Evolutionary conservation across 352 stramenopile species (phyloP), one percentile per base, ranked within the genome.

Genomic region (Pythium insidiosum): DNA sequence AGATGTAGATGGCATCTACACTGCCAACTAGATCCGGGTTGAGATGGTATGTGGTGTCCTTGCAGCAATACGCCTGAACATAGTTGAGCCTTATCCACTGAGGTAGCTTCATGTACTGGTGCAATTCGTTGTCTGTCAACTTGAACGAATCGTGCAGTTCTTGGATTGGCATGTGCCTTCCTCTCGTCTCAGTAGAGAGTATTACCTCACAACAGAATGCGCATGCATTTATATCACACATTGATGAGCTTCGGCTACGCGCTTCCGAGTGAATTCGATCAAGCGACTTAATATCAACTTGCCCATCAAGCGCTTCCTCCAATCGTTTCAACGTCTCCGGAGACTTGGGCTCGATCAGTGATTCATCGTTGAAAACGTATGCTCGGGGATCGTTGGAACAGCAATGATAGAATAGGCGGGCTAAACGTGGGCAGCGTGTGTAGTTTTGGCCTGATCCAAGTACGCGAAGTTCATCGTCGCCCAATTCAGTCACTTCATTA

Each of bases 291-390:
- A 15, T 15, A 33, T 33, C 28, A 33, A 33, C 9, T 9, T 9
- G 28, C 15, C 28, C 15, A 13, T 33, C 28, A 15, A 33, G 28
- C 9, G 28, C 28, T 9, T 33, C 15, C 9, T 9, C 9, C 28
- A 33, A 33, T 13, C 28, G 28, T 33, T 33, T 9, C 28, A 33
- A 15, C 9, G 28, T 15, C 15, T 33, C 28, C 28, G 15, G 28
- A 33, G 9, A 33, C 28, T 15, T n/a, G n/a, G n/a, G n/a, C n/a
- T 6, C 36, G 18, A 45, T 4, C n/a, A 45, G 38, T 15, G 12
- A 13, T 23, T 45, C 38, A 15, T 45, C 16, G 24, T 45, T 45
- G 38, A 45, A 34, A 13, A 33, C 28, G 28, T 33, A 33, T 33
- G 28, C 28, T 9, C 15, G 9, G 9, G 28, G 28, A 33, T 33